phyloP scores from a whole-genome alignment of 805 yeast species.

The Barnettozyma pratensis region DNA sequence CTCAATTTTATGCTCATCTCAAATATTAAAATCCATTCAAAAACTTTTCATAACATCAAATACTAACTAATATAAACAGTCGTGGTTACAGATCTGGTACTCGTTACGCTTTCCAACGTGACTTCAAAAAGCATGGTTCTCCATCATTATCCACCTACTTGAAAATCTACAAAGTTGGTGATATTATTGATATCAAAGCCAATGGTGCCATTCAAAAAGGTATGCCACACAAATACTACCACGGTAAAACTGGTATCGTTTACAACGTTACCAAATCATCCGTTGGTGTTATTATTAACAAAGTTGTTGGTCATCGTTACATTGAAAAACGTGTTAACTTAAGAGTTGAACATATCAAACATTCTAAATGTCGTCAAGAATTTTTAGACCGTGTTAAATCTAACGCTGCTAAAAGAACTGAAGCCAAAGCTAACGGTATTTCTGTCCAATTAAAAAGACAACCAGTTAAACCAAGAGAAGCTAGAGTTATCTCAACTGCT shows the following conservation, averaged over 20 bases:
- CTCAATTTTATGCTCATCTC: too few relatives aligned
- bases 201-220: slow-evolving; percentile 99
- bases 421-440: slow-evolving; percentile 93
- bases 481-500: slow-evolving; percentile 77
- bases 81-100: slow-evolving; percentile 99
- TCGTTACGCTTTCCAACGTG: slow-evolving; percentile 99
- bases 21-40: too few relatives aligned
- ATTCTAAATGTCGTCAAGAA: slow-evolving; percentile 99
- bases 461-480: slow-evolving; percentile 96
- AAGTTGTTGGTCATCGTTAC: slow-evolving; percentile 99
- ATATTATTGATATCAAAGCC: slow-evolving; percentile 98
- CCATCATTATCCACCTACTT: slow-evolving; percentile 94
- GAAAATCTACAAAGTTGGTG: slow-evolving; percentile 98
- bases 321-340: slow-evolving; percentile 97
- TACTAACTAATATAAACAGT: slow-evolving; percentile 32
- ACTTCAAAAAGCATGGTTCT: slow-evolving; percentile 94
- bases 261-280: slow-evolving; percentile 98
- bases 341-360: slow-evolving; percentile 98
- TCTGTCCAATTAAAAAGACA: slow-evolving; percentile 93
- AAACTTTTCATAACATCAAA: too few relatives aligned
- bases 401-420: slow-evolving; percentile 89
- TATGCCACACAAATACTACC: slow-evolving; percentile 99
- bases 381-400: slow-evolving; percentile 97
- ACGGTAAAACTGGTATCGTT: slow-evolving; percentile 99
- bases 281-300: slow-evolving; percentile 97